Evolutionary conservation across 2,329 filamentous ascomycete genomes (phyloP), one percentile per base, ranked within the genome.

Genomic region (Hymenoscyphus albidus): DNA sequence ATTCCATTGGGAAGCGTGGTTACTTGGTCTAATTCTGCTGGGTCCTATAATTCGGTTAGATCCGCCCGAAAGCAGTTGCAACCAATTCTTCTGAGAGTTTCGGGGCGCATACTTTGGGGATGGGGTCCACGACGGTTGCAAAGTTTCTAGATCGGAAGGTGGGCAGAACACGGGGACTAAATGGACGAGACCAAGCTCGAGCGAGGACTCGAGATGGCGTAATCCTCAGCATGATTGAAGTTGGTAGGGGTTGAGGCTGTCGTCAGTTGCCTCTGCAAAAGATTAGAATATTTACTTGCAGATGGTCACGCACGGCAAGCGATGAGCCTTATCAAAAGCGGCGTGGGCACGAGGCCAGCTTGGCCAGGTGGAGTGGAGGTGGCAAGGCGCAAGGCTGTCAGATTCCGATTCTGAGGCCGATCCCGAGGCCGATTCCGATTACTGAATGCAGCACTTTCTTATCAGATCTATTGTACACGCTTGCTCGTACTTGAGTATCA

Each of bases 1-100:
- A 99, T 81, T 74, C 95, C 95, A 83, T 99, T 99, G 59, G 92
- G 82, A 16, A 99, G 86, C 1, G 89, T 93, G 7, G 93, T 96
- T 73, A 98, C 89, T 70, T 89, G 83, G 77, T 97, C 92, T 72
- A 97, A 86, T 69, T 97, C 92, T 59, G 88, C 88, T 14, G 92
- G 92, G 75, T 98, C 93, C 87, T 91, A 71, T 55, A 27, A 7
- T 44, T 54, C 14, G 3, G 63, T 75, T 65, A 73, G 72, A 5
- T 16, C 16, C 18, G 55, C 9, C 9, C n/a, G 13, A 7, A 16
- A 22, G 13, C 32, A 35, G 32, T 35, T 35, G 27, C 3, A 16
- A 1, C 22, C 22, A 44, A 32, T 44, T 27, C 3, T 9, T 14
- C 12, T 14, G 7, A 16, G 18, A 48, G 9, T 31, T 27, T 2